A percentile compares a stretch with the other conserved stretches of the same genome.
Evolutionary conservation across 257 asterid species (phyloP).

Genomic region (Asclepias syriaca): DNA sequence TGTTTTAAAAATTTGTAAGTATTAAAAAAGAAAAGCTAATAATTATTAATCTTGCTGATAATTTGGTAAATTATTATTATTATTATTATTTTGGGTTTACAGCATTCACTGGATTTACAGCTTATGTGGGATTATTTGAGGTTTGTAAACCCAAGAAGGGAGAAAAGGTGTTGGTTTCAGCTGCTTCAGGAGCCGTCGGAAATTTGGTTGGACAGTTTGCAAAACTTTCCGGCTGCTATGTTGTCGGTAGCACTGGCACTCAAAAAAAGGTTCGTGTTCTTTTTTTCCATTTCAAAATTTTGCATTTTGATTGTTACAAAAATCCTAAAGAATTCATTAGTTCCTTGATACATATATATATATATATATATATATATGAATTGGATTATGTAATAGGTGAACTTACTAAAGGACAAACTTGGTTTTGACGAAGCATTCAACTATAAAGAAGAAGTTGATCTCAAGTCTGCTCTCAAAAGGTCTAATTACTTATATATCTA

Average conservation of each 20-base stretch:
- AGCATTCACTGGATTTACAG: conserved; percentile 69
- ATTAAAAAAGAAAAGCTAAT: too few species aligned
- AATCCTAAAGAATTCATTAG: too few species aligned
- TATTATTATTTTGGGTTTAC: not conserved
- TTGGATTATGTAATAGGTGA: conserved; percentile 30
- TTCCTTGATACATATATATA: too few species aligned
- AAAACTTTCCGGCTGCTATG: conserved; percentile 62
- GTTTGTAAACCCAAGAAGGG: conserved; percentile 66
- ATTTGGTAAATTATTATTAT: not conserved
- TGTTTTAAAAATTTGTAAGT: too few species aligned
- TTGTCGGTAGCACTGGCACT: conserved; percentile 63
- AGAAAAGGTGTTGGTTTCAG: conserved; percentile 66
- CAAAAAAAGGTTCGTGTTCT: conserved; percentile 33
- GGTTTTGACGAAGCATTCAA: conserved; percentile 86
- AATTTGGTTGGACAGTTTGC: conserved; percentile 76
- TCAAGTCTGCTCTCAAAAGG: conserved; percentile 56
- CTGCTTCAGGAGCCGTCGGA: conserved; percentile 79
- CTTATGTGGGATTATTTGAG: conserved; percentile 63
- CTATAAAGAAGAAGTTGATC: conserved; percentile 63
- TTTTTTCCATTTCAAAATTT: too few species aligned
- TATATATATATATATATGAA: too few species aligned
- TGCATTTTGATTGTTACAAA: too few species aligned
- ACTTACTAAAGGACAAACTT: conserved; percentile 50
- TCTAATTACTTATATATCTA: conserved; percentile 1
- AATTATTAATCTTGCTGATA: too few species aligned